Evolutionary conservation across 2,329 filamentous ascomycete genomes (phyloP), one percentile per base, ranked within the genome.

Genomic region (Westerdykella ornata): DNA sequence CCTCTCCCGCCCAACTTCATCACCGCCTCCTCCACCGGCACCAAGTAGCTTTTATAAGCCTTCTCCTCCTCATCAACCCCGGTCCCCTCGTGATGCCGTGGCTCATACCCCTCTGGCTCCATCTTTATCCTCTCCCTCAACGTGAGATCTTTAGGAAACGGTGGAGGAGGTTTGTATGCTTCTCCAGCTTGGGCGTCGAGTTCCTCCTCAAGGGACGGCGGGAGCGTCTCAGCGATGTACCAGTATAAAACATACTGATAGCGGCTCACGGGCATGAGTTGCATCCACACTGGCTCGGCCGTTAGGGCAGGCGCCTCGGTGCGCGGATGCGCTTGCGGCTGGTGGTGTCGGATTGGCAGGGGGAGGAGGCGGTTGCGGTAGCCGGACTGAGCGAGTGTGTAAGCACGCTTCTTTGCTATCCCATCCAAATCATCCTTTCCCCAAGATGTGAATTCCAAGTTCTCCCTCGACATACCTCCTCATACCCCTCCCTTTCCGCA

Each of bases 311-410:
- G 46, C 1, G 39, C 48, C 19, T 44, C 35, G 31, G 53, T 35
- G 46, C 54, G 53, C 20, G 65, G 54, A 34, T 67, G 57, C 3
- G 62, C 57, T 47, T 62, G 60, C 2, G 71, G 68, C 49, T 74
- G 72, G 29, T 62, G 54, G 46, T 74, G 72, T 15, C 44, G 47
- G 1, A 68, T 58, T 1, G 71, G 68, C 1, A 75, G 51, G 3
- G 72, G 70, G 12, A 75, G 60, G 8, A 74, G 56, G 22, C 72
- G 64, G 45, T 74, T 74, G 32, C 70, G 62, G 50, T 72, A 75
- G 15, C 72, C 72, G 2, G 67, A 69, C 64, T 69, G 36, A 17
- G n/a, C 8, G 22, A 8, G 15, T 32, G 36, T 33, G 22, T 43
- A 14, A 46, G 20, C 28, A 26, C 22, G 3, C 8, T 15, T 33